Conservation (phyloP, 2,329 filamentous ascomycete genomes). For the Fonsecaea nubica region DNA sequence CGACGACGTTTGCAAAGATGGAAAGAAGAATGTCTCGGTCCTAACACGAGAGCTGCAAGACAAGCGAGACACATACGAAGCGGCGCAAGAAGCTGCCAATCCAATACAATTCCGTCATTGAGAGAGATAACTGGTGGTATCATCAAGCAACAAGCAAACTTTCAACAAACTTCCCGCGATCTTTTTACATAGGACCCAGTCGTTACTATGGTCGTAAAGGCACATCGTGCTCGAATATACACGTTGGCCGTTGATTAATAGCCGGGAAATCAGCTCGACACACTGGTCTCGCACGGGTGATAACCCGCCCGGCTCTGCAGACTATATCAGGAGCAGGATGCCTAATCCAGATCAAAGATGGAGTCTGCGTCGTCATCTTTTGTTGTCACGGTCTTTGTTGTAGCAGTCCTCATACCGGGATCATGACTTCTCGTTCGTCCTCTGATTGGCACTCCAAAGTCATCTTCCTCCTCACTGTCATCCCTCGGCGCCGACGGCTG, state of each 20-base stretch:
- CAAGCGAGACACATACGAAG: neutral
- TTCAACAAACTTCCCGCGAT: neutral
- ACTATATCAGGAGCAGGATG: slow-evolving; percentile 7
- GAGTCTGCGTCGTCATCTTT: slow-evolving; percentile 30
- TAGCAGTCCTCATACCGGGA: neutral
- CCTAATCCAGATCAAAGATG: slow-evolving; percentile 37
- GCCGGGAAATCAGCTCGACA: neutral
- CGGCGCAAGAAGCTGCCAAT: neutral
- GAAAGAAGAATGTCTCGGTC: neutral
- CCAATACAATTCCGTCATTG: neutral
- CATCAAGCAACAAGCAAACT: neutral
- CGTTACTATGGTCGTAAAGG: neutral
- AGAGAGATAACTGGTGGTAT: slow-evolving; percentile 4
- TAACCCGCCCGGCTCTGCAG: neutral
- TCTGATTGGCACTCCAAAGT: slow-evolving; percentile 48
- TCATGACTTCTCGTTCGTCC: slow-evolving; percentile 25
- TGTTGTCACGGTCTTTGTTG: neutral
- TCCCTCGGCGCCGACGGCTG: slow-evolving; percentile 31
- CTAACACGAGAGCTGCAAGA: neutral
- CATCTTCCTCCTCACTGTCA: slow-evolving; percentile 45
- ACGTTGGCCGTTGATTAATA: slow-evolving; percentile 1
- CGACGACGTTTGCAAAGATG: neutral
- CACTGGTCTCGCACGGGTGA: neutral
- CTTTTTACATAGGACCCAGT: slow-evolving; percentile 7
- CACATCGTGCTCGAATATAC: slow-evolving; percentile 10